Base-by-base conservation (phyloP, 768 basidiomycete genomes). In the Exidia glandulosa region DNA sequence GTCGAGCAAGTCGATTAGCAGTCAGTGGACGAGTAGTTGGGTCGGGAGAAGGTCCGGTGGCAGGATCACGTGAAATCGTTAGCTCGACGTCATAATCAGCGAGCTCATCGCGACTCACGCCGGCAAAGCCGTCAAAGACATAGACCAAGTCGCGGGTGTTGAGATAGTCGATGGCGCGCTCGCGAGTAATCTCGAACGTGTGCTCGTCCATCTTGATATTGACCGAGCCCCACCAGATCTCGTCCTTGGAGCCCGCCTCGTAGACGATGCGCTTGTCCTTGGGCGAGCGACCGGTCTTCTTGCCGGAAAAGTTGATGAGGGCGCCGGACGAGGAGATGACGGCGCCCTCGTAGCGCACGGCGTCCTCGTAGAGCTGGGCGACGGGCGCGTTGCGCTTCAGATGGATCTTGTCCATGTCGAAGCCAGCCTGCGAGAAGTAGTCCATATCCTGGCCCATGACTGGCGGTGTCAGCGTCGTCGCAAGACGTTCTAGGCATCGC, bases 181-280 rank as follows among this genome's bases (percentile, higher is more conserved):
- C 94, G 59, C 95, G 90, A 74, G 96, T 98, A 73, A 96, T 97
- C 75, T 98, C 96, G 64, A 99, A 99, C 2, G 96, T 98, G 81
- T 99, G 90, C 70, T 92, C 90, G 70, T 96, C 94, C 86, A 95
- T 89, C 80, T 96, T 95, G 77, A 98, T 98, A 78, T 99, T 99
- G 67, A 98, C 94, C 32, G 91, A 87, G 36, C 96, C 94, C 96
- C 96, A 98, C 94, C 96, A 99, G 72, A 99, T 87, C 63, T 97
- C 85, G 70, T 97, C 93, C 75, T 93, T 96, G 75, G 85, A 87
- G 58, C 90, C 88, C 66, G 98, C 95, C 73, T 99, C 96, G 71
- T 80, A 98, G 69, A 99, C 96, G 69, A 99, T 97, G 63, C 96
- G 94, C 83, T 98, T 99, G 83, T 99, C 96, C 72, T 98, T 99